Percentiles rank a stretch among this genome's conserved stretches.
Evolutionary conservation across 2,329 filamentous ascomycete genomes (phyloP).

Genomic region (Fusarium nygamai): DNA sequence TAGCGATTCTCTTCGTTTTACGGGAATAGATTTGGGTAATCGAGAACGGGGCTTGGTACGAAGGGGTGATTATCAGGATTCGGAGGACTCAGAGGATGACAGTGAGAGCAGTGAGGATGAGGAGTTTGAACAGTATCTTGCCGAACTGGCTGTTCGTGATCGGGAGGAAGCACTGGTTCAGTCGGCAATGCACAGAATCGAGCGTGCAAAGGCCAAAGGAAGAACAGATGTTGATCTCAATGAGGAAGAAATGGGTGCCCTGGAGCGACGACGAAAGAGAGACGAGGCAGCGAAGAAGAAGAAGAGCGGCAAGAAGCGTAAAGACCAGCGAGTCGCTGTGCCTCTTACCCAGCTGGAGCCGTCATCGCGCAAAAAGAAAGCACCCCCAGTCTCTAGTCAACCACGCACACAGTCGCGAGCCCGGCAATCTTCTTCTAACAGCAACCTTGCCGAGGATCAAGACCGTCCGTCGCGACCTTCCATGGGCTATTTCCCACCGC

Average conservation of each 20-base stretch:
- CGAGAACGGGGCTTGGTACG: constrained; percentile 50
- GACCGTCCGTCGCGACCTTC: constrained; percentile 54
- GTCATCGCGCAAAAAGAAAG: constrained; percentile 51
- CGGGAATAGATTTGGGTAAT: constrained; percentile 66
- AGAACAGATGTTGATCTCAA: constrained; percentile 83
- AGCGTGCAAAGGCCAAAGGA: constrained; percentile 78
- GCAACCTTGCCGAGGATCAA: constrained; percentile 49
- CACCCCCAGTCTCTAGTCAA: constrained; percentile 30
- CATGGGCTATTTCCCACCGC: constrained; percentile 63
- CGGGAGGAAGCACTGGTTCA: constrained; percentile 81
- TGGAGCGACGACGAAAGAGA: constrained; percentile 74
- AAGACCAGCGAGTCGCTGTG: constrained; percentile 61
- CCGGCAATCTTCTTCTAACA: constrained; percentile 51
- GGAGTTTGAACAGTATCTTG: constrained; percentile 60
- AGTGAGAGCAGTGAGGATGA: constrained; percentile 49
- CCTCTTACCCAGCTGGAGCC: constrained; percentile 63
- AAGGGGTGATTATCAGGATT: constrained; percentile 49
- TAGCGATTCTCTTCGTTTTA: constrained; percentile 70
- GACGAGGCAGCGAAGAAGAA: constrained; percentile 52
- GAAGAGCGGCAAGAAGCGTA: constrained; percentile 51
- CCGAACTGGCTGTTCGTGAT: constrained; percentile 67
- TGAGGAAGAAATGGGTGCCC: constrained; percentile 80
- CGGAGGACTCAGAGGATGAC: constrained; percentile 47
- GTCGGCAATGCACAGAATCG: constrained; percentile 81
- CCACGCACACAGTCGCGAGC: constrained; percentile 50